Conservation (phyloP, 441 rosid genomes). For the Pelargonium cotyledonis region DNA sequence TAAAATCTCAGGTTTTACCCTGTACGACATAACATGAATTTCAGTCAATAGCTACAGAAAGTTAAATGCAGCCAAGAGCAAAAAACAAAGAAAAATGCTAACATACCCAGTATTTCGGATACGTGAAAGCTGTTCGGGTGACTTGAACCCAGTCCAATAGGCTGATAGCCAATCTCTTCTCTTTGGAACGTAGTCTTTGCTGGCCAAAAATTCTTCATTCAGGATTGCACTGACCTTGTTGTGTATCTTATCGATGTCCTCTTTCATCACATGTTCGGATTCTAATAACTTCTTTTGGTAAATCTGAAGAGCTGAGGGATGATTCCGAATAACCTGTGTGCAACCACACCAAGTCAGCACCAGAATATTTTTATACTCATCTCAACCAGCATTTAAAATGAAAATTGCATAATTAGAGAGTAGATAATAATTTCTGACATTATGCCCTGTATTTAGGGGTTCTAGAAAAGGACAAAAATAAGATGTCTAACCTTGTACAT, state of each 20-base stretch:
- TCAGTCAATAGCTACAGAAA: background rate
- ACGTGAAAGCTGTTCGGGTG: constrained; percentile 96
- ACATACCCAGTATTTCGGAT: constrained; percentile 85
- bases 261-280: constrained; percentile 61
- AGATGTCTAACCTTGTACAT: constrained; percentile 68
- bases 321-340: constrained; percentile 68
- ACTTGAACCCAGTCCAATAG: constrained; percentile 93
- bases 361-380: background rate
- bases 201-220: constrained; percentile 70
- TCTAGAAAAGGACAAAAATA: background rate
- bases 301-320: constrained; percentile 78
- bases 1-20: constrained; percentile 94
- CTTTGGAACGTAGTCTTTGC: constrained; percentile 79
- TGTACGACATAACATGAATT: constrained; percentile 29
- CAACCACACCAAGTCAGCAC: constrained; percentile 13
- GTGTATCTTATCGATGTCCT: constrained; percentile 61
- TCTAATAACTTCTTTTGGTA: constrained; percentile 65
- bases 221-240: constrained; percentile 73
- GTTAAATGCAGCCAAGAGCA: background rate
- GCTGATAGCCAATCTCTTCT: constrained; percentile 96
- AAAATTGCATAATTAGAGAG: background rate
- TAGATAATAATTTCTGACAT: background rate
- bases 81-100: background rate
- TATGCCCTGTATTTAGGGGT: background rate
- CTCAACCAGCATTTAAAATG: background rate